phyloP scores from a whole-genome alignment of 2,329 filamentous ascomycete species.

The Talaromyces atroroseus region DNA sequence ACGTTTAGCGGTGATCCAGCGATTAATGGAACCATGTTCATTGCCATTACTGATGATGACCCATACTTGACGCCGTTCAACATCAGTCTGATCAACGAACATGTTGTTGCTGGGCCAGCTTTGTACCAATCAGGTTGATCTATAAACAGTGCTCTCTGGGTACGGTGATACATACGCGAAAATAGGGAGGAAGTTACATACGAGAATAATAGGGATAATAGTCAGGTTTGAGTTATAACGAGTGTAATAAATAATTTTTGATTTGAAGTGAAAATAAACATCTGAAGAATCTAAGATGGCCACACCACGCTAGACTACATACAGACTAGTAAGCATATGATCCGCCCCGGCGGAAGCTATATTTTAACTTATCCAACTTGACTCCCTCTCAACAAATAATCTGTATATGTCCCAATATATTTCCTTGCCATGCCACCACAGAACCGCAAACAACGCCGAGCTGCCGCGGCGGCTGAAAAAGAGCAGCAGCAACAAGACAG shows the following conservation, averaged over 20 bases:
- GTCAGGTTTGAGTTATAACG: not conserved
- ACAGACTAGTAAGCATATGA: not conserved
- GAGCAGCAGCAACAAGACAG: constrained; percentile 14
- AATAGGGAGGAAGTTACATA: not conserved
- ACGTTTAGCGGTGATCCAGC: constrained; percentile 64
- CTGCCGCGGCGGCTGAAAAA: constrained; percentile 23
- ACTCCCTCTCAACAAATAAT: too few relatives aligned
- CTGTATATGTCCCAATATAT: too few relatives aligned
- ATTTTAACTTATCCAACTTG: too few relatives aligned
- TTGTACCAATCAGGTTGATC: constrained; percentile 71
- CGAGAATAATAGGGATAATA: not conserved
- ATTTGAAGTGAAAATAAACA: not conserved
- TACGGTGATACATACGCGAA: too few relatives aligned
- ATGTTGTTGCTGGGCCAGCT: constrained; percentile 64
- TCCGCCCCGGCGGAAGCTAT: too few relatives aligned
- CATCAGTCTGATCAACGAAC: constrained; percentile 65
- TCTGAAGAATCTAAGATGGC: not conserved
- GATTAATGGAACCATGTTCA: constrained; percentile 73
- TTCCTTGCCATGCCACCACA: not conserved
- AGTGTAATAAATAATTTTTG: not conserved
- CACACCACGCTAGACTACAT: not conserved
- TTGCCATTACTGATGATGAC: constrained; percentile 67
- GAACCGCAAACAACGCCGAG: constrained; percentile 39
- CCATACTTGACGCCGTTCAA: constrained; percentile 71
- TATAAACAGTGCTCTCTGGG: too few relatives aligned